phyloP scores from a whole-genome alignment of 1,284 basidiomycete genomes.

The Sphagnurus paluster region DNA sequence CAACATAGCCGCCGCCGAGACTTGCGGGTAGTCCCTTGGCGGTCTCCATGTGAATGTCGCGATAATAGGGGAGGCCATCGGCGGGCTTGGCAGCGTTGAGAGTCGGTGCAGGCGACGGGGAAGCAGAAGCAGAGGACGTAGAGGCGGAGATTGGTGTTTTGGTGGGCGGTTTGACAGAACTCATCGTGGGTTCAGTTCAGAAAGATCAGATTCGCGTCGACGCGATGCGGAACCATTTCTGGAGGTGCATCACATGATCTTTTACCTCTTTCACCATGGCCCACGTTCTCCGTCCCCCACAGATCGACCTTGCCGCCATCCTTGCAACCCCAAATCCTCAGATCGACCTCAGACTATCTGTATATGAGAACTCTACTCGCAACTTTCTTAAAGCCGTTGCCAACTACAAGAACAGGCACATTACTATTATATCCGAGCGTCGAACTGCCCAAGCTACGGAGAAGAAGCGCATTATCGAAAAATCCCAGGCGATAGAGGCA shows the following conservation, averaged over 20 bases:
- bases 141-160: not conserved
- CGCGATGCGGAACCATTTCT: no score
- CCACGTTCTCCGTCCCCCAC: slow-evolving; percentile 48
- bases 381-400: slow-evolving; percentile 71
- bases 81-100: not conserved
- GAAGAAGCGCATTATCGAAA: slow-evolving; percentile 59
- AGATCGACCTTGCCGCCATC: slow-evolving; percentile 60
- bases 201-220: slow-evolving; percentile 13
- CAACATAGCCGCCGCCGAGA: slow-evolving; percentile 40
- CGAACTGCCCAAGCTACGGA: slow-evolving; percentile 56
- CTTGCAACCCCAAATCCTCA: slow-evolving; percentile 56
- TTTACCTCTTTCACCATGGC: slow-evolving; percentile 29
- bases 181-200: no score
- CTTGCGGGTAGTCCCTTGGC: slow-evolving; percentile 48
- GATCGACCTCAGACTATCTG: slow-evolving; percentile 63
- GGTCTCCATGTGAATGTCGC: slow-evolving; percentile 73
- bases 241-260: slow-evolving; percentile 14
- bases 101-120: slow-evolving; percentile 3
- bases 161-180: not conserved
- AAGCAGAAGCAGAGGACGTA: slow-evolving; percentile 2
- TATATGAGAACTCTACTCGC: slow-evolving; percentile 62
- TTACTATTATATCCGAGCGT: slow-evolving; percentile 61
- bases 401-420: slow-evolving; percentile 65
- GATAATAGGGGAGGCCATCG: slow-evolving; percentile 25
- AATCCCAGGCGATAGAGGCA: slow-evolving; percentile 52